Evolutionary conservation across 2,329 filamentous ascomycete genomes (phyloP), one percentile per base, ranked within the genome.

Genomic region (Helminthosporium solani): DNA sequence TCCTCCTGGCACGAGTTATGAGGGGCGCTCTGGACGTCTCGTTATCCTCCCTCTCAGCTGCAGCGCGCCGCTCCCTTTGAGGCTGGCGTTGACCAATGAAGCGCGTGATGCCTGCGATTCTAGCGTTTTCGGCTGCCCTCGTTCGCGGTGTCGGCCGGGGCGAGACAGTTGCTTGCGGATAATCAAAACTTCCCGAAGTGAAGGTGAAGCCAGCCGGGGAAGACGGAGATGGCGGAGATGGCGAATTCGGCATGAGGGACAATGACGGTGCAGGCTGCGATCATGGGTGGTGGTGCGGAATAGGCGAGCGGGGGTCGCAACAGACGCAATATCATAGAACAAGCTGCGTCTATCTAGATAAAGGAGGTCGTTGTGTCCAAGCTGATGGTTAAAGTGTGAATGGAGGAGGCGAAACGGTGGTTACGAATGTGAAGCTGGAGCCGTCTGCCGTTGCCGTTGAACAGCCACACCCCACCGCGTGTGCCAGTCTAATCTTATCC

Each of bases 131-230:
- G 3, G 46, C 31, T 14, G 20, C 33, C 8, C 39, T 35, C 15
- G 51, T 38, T 31, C 50, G 49, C 18, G 48, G 21, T n/a, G 49
- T 19, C 11, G 40, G 42, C 7, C 46, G 56, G 37, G 57, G 50
- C 5, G 66, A 63, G 6, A 60, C 47, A n/a, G 63, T 67, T 33
- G 74, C 73, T 35, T 73, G 71, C 18, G 75, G 74, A 42, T 70
- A 70, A 60, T 77, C 75, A 59, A 75, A 75, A 55, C 63, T 65
- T 50, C 70, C 72, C 28, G 64, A 64, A 28, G 65, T 65, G 56
- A 64, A 68, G 44, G 64, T 49, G 42, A 63, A 64, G 39, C 46
- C 47, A n/a, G 58, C 42, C 23, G 61, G 54, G 19, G n/a, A n/a
- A n/a, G n/a, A n/a, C n/a, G 59, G 60, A 33, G 64, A 57, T 21